These are phyloP conservation scores for Nemania diffusa DNA, from an alignment of 2,329 filamentous ascomycete species.

Conservation along the genomic window DNA sequence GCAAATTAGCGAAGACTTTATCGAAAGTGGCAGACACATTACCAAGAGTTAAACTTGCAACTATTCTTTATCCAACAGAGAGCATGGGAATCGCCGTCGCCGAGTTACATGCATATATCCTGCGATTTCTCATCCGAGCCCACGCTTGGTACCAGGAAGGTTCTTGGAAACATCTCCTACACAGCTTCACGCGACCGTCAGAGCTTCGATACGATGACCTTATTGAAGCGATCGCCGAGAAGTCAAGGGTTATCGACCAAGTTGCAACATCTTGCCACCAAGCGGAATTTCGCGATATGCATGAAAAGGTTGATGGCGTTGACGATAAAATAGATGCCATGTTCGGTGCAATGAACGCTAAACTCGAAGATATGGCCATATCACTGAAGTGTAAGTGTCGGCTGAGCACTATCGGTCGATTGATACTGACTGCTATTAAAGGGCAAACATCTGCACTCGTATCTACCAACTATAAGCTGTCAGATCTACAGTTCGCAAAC, in stretches of 20 bases:
- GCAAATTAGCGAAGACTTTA: not conserved
- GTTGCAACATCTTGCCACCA: not conserved
- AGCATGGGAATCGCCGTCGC: not conserved
- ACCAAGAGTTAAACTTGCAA: not conserved
- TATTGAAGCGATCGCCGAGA: not conserved
- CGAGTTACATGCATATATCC: not conserved
- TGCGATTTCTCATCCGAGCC: slow-evolving; percentile 8
- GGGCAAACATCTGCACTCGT: slow-evolving; percentile 2
- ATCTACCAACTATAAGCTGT: not conserved
- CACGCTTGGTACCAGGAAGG: slow-evolving; percentile 5
- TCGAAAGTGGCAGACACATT: not conserved
- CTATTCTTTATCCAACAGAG: not conserved
- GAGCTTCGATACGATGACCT: slow-evolving; percentile 12
- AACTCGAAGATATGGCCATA: not conserved
- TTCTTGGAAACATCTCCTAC: not conserved
- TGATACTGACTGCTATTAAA: not conserved
- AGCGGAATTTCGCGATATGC: not conserved
- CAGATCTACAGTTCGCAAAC: slow-evolving; percentile 4
- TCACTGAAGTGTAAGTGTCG: not conserved
- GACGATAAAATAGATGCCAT: not conserved
- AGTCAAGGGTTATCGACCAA: not conserved
- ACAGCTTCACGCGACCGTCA: not conserved
- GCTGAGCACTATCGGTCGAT: not conserved
- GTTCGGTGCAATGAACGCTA: not conserved
- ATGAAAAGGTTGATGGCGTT: not conserved